phyloP scores from a whole-genome alignment of 805 yeast species.

The Candida nanaspora region DNA sequence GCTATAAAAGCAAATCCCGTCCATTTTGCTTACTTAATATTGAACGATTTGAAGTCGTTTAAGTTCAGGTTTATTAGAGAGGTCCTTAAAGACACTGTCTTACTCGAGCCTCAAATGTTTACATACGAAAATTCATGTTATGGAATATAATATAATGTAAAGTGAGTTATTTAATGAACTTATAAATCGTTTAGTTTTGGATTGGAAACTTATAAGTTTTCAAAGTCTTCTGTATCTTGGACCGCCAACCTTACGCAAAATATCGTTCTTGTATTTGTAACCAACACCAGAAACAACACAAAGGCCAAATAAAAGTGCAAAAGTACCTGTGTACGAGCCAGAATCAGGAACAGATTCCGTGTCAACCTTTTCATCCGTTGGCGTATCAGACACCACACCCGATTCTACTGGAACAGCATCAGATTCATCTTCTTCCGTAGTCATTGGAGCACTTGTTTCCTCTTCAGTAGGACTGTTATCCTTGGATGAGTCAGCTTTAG shows the following conservation, averaged over 20 bases:
- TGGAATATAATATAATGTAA: background rate
- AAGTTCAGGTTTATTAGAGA: slow-evolving; percentile 8
- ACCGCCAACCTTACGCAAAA: slow-evolving; percentile 16
- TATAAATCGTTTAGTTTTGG: background rate
- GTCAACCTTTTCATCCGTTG: slow-evolving; percentile 1
- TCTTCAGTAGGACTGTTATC: background rate
- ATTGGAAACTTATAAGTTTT: no score
- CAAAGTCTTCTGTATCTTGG: slow-evolving; percentile 23
- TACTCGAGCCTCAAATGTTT: slow-evolving; percentile 9
- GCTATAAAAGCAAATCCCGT: slow-evolving; percentile 7
- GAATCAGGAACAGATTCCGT: background rate
- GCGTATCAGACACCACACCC: background rate
- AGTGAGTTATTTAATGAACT: background rate
- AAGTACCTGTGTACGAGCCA: background rate
- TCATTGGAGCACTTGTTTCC: no score
- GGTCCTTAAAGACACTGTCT: slow-evolving; percentile 2
- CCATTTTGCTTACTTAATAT: background rate
- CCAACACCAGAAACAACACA: background rate
- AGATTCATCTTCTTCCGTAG: no score
- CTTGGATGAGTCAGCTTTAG: background rate
- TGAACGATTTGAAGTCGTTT: background rate
- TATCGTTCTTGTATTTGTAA: slow-evolving; percentile 12
- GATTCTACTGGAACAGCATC: background rate
- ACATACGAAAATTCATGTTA: slow-evolving; percentile 11
- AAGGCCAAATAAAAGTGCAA: background rate